phyloP scores from a whole-genome alignment of 495 filamentous ascomycete species.

The Aspergillus avenaceus region DNA sequence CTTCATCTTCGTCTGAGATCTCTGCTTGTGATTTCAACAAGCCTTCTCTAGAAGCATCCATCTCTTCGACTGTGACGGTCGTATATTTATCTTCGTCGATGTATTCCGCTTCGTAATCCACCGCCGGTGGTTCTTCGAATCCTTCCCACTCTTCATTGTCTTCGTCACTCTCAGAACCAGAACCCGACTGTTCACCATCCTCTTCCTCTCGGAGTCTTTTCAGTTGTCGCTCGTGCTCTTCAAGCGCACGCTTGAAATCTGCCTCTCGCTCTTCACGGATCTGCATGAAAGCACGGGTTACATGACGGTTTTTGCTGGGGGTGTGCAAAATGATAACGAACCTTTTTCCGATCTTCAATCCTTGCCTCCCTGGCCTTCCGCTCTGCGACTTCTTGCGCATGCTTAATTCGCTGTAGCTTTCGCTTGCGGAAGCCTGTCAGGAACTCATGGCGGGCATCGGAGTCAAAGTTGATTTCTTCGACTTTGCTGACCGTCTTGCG shows the following conservation, averaged over 20 bases:
- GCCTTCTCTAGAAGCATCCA: slow-evolving; percentile 72
- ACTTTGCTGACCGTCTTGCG: slow-evolving; percentile 56
- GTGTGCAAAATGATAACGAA: slow-evolving; percentile 24
- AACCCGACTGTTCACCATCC: slow-evolving; percentile 47
- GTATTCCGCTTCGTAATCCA: slow-evolving; percentile 89
- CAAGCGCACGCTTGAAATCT: slow-evolving; percentile 74
- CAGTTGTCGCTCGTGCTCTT: slow-evolving; percentile 61
- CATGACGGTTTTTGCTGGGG: slow-evolving; percentile 1
- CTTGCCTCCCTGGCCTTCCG: slow-evolving; percentile 71
- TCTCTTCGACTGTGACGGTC: slow-evolving; percentile 89
- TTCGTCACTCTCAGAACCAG: slow-evolving; percentile 31
- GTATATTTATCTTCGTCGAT: slow-evolving; percentile 94
- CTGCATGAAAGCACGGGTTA: slow-evolving; percentile 39
- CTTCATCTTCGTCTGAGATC: slow-evolving; percentile 41
- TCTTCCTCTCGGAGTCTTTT: slow-evolving; percentile 47
- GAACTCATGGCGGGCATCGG: slow-evolving; percentile 70
- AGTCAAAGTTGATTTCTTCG: slow-evolving; percentile 83
- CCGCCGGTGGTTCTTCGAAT: slow-evolving; percentile 50
- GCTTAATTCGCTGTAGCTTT: slow-evolving; percentile 75
- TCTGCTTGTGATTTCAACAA: slow-evolving; percentile 50
- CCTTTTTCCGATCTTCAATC: slow-evolving; percentile 67
- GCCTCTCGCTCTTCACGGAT: slow-evolving; percentile 73
- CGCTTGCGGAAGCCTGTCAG: slow-evolving; percentile 96
- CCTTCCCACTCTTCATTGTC: slow-evolving; percentile 61
- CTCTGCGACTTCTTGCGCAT: slow-evolving; percentile 73